These are phyloP conservation scores for Scalesia atractyloides DNA, from an alignment of 129 eudicot species.

Conservation along the genomic window DNA sequence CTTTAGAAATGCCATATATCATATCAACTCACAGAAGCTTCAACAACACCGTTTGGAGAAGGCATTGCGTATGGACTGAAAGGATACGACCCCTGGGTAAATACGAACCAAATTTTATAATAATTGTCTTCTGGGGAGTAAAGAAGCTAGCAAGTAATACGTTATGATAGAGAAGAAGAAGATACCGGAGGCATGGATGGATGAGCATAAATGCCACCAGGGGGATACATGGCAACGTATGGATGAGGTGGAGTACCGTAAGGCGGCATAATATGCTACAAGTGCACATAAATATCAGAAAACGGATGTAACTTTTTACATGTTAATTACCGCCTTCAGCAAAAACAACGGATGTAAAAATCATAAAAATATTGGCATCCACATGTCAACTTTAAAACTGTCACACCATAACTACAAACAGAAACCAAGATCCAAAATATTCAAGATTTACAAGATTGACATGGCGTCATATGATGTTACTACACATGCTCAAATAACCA, in stretches of 20 bases:
- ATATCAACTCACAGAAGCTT: slow-evolving; percentile 75
- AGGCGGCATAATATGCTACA: slow-evolving; percentile 96
- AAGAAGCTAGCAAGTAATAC: background rate
- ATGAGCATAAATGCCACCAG: slow-evolving; percentile 96
- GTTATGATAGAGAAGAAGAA: slow-evolving; percentile 18
- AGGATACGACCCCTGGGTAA: slow-evolving; percentile 88
- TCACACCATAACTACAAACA: background rate
- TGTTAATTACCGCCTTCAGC: background rate
- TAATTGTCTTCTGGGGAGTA: background rate
- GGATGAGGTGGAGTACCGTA: slow-evolving; percentile 99
- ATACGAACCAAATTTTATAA: background rate
- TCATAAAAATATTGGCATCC: background rate
- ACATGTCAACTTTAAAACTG: background rate
- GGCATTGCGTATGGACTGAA: slow-evolving; percentile 91
- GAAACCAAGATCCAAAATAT: background rate
- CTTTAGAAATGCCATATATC: background rate
- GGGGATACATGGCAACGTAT: slow-evolving; percentile 98
- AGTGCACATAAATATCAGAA: slow-evolving; percentile 33
- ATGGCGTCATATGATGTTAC: slow-evolving; percentile 1
- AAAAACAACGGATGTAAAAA: background rate
- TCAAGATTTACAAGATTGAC: background rate
- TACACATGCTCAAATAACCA: background rate
- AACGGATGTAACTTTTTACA: background rate
- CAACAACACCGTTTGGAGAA: slow-evolving; percentile 89
- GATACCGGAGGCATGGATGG: slow-evolving; percentile 97